Evolutionary conservation across 495 filamentous ascomycete species (phyloP), one percentile per base, ranked within the genome.

Genomic region (Hyaloscypha finlandica): DNA sequence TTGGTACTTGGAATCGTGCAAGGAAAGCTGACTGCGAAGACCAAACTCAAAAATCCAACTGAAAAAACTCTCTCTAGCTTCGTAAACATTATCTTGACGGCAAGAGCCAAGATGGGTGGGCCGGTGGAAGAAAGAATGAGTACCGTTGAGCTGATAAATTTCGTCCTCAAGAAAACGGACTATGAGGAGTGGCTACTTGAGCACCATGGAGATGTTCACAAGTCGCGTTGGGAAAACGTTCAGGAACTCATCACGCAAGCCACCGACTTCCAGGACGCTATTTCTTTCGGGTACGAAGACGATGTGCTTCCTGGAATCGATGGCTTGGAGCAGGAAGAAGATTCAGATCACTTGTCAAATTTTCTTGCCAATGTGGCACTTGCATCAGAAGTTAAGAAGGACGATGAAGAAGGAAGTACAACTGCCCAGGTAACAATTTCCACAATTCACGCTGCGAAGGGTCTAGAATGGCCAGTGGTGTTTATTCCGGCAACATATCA

Each of bases 401-500:
- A 88, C 11, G 85, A 86, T 2, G 82, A 82, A 2, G 81, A 85
- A 22, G 80, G 86, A n/a, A 74, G 79, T n/a, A 74, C 65, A 30
- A 80, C 84, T 25, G 84, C 87, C 14, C 87, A 90, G 72, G 87
- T 98, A 16, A 97, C 93, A 2, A 92, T 99, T 19, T 97, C 92
- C 14, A 99, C 96, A 0, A 97, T 99, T 30, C 96, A 99, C 74
- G 92, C 94, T 0, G 93, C 96, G 0, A 99, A 99, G 75, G 94
- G 96, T 4, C 81, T 99, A 0, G 96, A 99, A 74, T 99, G 96
- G 96, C 96, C 96, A 2, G 86, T 97, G 11, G 92, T 99, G 0
- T 99, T 99, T 76, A 88, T 99, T 14, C 94, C 96, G 0, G 92
- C 90, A 1, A 88, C 90, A 31, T 97, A 97, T 74, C 86, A 95